phyloP scores from a whole-genome alignment of 768 basidiomycete genomes.

The Mycena kentingensis region DNA sequence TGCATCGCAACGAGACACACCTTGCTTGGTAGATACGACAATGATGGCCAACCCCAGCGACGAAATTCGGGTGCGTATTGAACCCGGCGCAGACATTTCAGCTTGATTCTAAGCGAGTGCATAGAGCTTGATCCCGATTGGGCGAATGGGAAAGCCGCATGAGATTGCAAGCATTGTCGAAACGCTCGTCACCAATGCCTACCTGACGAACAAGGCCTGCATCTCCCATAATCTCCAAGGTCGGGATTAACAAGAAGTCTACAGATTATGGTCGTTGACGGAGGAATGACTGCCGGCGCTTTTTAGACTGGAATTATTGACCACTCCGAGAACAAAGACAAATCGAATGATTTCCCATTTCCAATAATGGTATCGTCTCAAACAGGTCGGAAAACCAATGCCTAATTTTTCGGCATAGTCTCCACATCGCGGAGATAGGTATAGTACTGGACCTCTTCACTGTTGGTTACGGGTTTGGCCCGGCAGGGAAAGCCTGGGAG shows the following conservation, averaged over 20 bases:
- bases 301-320: conserved; percentile 31
- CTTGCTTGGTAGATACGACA: conserved; percentile 37
- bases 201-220: conserved; percentile 59
- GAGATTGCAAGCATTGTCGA: conserved; percentile 56
- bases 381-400: too few species aligned
- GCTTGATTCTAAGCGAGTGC: background rate
- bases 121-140: conserved; percentile 51
- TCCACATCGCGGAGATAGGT: too few species aligned
- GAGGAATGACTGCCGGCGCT: conserved; percentile 45
- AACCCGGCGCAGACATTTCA: background rate
- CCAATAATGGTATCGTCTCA: too few species aligned
- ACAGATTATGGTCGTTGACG: conserved; percentile 51
- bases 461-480: too few species aligned
- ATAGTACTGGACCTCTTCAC: too few species aligned
- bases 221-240: background rate
- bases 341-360: too few species aligned
- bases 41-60: conserved; percentile 48
- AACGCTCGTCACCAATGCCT: conserved; percentile 50
- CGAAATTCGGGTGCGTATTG: conserved; percentile 33
- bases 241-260: background rate
- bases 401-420: too few species aligned
- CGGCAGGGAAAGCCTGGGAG: too few species aligned
- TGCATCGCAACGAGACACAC: background rate
- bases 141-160: conserved; percentile 50
- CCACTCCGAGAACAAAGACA: background rate